A percentile compares a stretch with the other conserved stretches of the same genome.
Evolutionary conservation across 768 basidiomycete genomes (phyloP).

Genomic region (Russula ochroleuca): DNA sequence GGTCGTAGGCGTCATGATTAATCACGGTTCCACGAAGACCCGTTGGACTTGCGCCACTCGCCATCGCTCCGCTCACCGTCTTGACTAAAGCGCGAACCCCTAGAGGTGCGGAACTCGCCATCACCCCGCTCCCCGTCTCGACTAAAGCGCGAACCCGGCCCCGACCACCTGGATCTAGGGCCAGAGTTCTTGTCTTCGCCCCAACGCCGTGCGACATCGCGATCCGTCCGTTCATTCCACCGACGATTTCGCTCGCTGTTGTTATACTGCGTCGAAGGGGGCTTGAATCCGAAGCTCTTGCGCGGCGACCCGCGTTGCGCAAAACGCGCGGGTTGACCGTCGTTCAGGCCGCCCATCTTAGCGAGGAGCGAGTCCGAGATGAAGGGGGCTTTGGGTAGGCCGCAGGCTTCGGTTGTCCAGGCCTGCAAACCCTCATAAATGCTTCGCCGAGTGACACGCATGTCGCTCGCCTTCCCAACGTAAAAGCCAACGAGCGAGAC

Average conservation of each 20-base stretch:
- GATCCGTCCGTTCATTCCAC: slow-evolving; percentile 12
- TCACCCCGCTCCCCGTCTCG: background rate
- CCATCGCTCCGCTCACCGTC: slow-evolving; percentile 3
- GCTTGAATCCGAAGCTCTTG: slow-evolving; percentile 10
- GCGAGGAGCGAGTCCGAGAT: slow-evolving; percentile 20
- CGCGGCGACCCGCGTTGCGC: background rate
- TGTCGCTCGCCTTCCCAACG: slow-evolving; percentile 3
- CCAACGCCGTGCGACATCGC: background rate
- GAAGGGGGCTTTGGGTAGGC: slow-evolving; percentile 17
- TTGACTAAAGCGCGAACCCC: background rate
- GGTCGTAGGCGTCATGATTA: background rate
- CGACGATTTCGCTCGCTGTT: slow-evolving; percentile 17
- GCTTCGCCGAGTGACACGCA: slow-evolving; percentile 14
- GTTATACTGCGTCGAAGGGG: slow-evolving; percentile 4
- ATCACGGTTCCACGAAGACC: background rate
- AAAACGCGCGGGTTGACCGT: background rate
- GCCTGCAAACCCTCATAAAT: slow-evolving; percentile 20
- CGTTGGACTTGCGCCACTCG: background rate
- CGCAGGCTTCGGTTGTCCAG: slow-evolving; percentile 25
- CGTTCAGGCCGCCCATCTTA: slow-evolving; percentile 14
- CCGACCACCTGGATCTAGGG: background rate
- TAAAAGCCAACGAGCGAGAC: slow-evolving; percentile 27
- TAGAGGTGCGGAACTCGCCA: background rate
- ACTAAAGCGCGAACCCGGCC: slow-evolving; percentile 1
- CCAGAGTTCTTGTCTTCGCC: background rate